Base-by-base conservation (phyloP, 371 early-diverging fungal genomes). In the Mortierella sp. region DNA sequence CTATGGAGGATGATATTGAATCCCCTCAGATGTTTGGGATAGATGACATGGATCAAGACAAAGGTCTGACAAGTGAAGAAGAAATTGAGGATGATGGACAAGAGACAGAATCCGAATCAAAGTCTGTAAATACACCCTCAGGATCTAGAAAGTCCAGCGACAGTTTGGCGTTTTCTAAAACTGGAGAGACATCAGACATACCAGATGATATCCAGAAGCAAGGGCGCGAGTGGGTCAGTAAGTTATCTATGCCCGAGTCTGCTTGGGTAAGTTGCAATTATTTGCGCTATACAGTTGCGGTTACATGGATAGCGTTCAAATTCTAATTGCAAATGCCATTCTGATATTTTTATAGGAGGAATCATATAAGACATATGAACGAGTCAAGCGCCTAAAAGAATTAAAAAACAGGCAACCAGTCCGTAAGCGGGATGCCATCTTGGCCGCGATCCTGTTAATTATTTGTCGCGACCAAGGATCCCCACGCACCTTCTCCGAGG, bases 401-500 rank as follows among this genome's bases (percentile, higher is more conserved):
- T 85, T 89, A 73, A 88, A 89, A 72, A 89, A 88, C 79, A 81
- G 90, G 15, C 90, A 89, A 68, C 90, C 90, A 36, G 77, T 86
- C n/a, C 85, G 88, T 11, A 90, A 87, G 78, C 78, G 87, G 22
- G 84, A 86, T 50, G 87, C 87, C 15, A 89, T 89, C 33, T 76
- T 90, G 41, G 90, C 88, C 0, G 87, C 90, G 2, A 78, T 89
- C 6, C 73, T 90, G 64, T 88, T 87, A 32, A 89, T 88, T 58
- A 76, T 88, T 50, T 89, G 90, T 48, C 85, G 89, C 3, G 74
- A 77, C 58, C 83, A 85, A 58, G 84, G 84, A 10, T 81, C 86
- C 9, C 90, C 90, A 4, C 86, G 90, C 2, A 89, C 90, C 8
- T 87, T 89, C 66, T 77, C 86, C 1, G 90, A 89, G 67, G 84